Evolutionary conservation across 164 flowering plant species (phyloP).

Genomic region (Protea cynaroides): DNA sequence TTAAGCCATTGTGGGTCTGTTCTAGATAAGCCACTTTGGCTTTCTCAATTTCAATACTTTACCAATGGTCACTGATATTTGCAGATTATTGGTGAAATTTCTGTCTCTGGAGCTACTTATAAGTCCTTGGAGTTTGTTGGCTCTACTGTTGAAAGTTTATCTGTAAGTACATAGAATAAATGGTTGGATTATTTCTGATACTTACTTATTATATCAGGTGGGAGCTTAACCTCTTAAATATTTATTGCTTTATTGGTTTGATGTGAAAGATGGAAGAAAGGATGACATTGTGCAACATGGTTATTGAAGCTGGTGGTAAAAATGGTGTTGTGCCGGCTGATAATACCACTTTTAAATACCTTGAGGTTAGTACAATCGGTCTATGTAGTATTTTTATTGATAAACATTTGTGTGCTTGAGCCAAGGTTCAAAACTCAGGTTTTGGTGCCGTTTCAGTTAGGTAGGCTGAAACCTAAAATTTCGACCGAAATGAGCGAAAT

Average conservation of each 20-base stretch:
- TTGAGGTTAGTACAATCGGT: conserved; percentile 53
- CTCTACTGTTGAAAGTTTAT: conserved; percentile 82
- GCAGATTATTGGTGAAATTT: conserved; percentile 98
- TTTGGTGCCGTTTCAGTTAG: too few relatives aligned
- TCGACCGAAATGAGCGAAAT: too few relatives aligned
- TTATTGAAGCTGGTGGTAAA: conserved; percentile 99
- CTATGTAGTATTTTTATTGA: not conserved
- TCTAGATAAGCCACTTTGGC: not conserved
- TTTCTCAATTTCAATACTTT: not conserved
- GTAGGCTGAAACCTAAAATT: too few relatives aligned
- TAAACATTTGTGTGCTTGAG: not conserved
- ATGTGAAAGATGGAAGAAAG: conserved; percentile 90
- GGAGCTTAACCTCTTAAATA: not conserved
- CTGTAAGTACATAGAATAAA: conserved; percentile 39
- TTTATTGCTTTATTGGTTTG: conserved; percentile 4
- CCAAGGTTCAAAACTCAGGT: too few relatives aligned
- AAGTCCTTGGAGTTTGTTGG: conserved; percentile 98
- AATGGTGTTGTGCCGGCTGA: conserved; percentile 97
- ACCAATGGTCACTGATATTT: not conserved
- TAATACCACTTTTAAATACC: conserved; percentile 74
- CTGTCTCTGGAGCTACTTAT: conserved; percentile 94
- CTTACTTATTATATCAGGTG: not conserved
- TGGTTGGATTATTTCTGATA: conserved; percentile 1
- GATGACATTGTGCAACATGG: conserved; percentile 99
- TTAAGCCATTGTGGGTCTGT: not conserved